Base-by-base conservation (phyloP, 1,284 basidiomycete genomes). In the Puccinia novopanici region DNA sequence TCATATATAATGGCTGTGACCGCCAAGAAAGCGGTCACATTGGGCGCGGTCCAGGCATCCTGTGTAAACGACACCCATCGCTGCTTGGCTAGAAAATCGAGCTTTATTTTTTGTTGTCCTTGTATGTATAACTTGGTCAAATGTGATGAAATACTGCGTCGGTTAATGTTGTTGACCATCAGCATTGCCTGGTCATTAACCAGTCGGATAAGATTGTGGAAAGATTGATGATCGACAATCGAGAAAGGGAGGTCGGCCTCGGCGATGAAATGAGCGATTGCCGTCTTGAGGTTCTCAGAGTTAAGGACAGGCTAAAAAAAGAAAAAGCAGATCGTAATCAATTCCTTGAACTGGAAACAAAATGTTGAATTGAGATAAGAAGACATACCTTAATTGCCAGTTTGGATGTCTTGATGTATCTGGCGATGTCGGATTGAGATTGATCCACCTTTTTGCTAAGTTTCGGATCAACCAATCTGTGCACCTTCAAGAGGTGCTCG, bases 161-260 rank as follows among this genome's bases (percentile, higher is more conserved):
- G 24, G 34, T 9, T 40, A 65, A n/a, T 40, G 61, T 65, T 4
- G 61, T 65, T 40, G 13, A 24, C n/a, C 61, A 24, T 40, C 6
- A 40, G 34, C 8, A 40, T 12, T 24, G 17, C 30, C 13, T 40
- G 27, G 37, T 65, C 3, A 45, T 67, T 67, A 2, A 67, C 2
- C 42, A 67, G 65, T 8, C 3, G 2, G 10, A 67, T 45, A 6
- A 67, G 17, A 45, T 67, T 24, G 1, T 27, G 12, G 40, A 67
- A 67, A n/a, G 65, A 67, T 67, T 42, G 3, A 10, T 24, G 65
- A 6, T 67, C 65, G 6, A 67, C 65, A 42, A 67, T n/a, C 13
- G 45, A 9, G 34, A 67, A 67, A 2, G 65, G 65, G 5, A 67
- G 40, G 40, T 67, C 24, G 9, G 65, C 65, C n/a, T 67, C 40